phyloP scores from a whole-genome alignment of 1,139 yeast genomes.

The Protomyces pachydermus region DNA sequence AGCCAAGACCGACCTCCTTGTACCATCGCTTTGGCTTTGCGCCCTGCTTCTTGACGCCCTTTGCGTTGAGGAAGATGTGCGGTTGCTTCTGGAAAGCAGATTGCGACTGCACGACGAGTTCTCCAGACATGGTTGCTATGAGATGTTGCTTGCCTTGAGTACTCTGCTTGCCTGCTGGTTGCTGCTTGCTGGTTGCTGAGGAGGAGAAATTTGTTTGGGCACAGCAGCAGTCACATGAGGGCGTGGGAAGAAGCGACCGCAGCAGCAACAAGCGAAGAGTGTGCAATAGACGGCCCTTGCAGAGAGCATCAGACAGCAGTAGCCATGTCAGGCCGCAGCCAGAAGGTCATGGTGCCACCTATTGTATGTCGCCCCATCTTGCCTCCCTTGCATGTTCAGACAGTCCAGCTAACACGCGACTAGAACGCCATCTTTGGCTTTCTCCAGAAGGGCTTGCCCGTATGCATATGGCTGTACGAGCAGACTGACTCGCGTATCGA shows the following conservation, averaged over 20 bases:
- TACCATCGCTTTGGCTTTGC: constrained; percentile 81
- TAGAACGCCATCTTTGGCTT: constrained; percentile 73
- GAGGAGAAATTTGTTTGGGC: too few species aligned
- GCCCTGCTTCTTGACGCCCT: constrained; percentile 97
- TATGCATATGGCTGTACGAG: constrained; percentile 83
- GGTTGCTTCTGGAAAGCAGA: constrained; percentile 96
- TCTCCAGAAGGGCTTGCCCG: constrained; percentile 73
- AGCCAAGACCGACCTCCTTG: constrained; percentile 99
- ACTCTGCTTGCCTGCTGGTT: too few species aligned
- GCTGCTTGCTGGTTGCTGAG: too few species aligned
- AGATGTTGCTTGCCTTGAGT: too few species aligned
- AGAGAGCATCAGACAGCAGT: too few species aligned
- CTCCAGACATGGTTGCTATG: constrained; percentile 73
- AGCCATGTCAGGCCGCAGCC: constrained; percentile 27
- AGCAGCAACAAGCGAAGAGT: too few species aligned
- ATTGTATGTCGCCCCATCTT: constrained; percentile 8
- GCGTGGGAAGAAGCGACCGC: too few species aligned
- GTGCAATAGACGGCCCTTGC: too few species aligned
- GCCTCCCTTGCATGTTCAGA: neutral
- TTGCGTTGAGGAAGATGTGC: constrained; percentile 99
- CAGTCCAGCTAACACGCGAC: neutral
- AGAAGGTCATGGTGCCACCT: constrained; percentile 31
- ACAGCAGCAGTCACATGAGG: too few species aligned
- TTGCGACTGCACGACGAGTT: constrained; percentile 99
- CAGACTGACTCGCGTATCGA: constrained; percentile 72